Evolutionary conservation across 2,329 filamentous ascomycete genomes (phyloP), one percentile per base, ranked within the genome.

Genomic region (Dryadomyces quercivorus): DNA sequence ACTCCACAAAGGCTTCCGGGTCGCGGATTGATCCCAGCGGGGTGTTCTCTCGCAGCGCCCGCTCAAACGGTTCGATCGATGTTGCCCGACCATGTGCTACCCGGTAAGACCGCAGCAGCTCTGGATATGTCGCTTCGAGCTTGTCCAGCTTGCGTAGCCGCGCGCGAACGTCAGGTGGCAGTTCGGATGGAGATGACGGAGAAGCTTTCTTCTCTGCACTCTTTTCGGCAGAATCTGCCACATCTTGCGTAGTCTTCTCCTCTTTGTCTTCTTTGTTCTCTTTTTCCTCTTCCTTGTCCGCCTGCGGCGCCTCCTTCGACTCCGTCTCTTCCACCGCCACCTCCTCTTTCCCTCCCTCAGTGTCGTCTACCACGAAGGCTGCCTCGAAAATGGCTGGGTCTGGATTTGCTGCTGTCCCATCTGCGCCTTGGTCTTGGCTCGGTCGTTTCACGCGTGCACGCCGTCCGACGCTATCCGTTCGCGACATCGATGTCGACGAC

Each of bases 41-140:
- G 0, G 93, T 98, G 62, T 95, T 88, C 66, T 98, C 93, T 62
- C 89, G 88, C 8, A 98, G 76, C 0, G 86, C 84, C 54, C 88
- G 85, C 70, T 98, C 93, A 66, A 98, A 98, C 0, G 89, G 86
- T 64, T 97, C 93, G 63, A 97, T 94, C 2, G 86, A 82, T 13
- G 86, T 82, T 45, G 91, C 88, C 52, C 90, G 84, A 55, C 87
- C 82, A 71, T 98, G 92, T 18, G 93, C 93, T 60, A 91, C 84
- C 58, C 90, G 82, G 69, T 98, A 98, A 9, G 92, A 95, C 55
- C 89, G 85, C 51, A 97, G 75, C 1, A 98, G 76, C 64, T 97
- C 92, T 89, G 88, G 82, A 68, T 97, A 97, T 56, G 86, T 88
- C 5, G 82, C 76, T 65, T 96, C 92, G 20, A 97, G 74, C 67